A percentile compares a stretch with the other conserved stretches of the same genome.
Evolutionary conservation across 1,284 basidiomycete genomes (phyloP).

Genomic region (Leccinum pachyderme): DNA sequence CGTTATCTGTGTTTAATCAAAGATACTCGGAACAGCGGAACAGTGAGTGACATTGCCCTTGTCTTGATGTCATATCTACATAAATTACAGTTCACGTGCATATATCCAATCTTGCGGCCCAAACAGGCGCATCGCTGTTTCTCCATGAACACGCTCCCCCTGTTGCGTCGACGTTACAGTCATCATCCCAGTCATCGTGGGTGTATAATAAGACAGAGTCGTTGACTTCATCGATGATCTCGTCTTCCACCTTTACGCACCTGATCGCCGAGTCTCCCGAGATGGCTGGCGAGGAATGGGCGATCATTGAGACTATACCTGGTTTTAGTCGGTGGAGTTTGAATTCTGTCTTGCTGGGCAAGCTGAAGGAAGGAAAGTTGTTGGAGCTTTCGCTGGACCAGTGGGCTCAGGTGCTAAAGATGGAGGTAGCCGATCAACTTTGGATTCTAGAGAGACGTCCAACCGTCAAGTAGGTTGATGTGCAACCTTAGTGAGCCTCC

Average conservation of each 20-base stretch:
- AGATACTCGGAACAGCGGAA: conserved; percentile 37
- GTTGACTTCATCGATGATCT: conserved; percentile 43
- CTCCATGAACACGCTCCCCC: conserved; percentile 69
- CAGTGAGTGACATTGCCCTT: conserved; percentile 27
- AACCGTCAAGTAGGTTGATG: not conserved
- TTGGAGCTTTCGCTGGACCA: conserved; percentile 24
- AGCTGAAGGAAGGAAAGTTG: conserved; percentile 23
- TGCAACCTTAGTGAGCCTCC: not conserved
- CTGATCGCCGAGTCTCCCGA: conserved; percentile 47
- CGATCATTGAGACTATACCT: conserved; percentile 40
- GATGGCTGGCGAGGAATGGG: conserved; percentile 37
- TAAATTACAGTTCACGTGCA: conserved; percentile 56
- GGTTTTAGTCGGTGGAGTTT: conserved; percentile 52
- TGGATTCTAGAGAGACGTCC: conserved; percentile 47
- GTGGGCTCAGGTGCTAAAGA: conserved; percentile 35
- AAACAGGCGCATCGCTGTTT: conserved; percentile 91
- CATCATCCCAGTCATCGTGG: conserved; percentile 41
- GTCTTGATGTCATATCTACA: conserved; percentile 1
- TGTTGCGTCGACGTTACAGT: conserved; percentile 21
- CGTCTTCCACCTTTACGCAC: conserved; percentile 53
- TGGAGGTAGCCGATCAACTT: conserved; percentile 46
- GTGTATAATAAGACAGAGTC: conserved; percentile 79
- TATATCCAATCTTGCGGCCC: conserved; percentile 80
- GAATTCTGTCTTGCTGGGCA: conserved; percentile 19
- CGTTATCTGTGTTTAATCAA: conserved; percentile 64